A percentile compares a stretch with the other conserved stretches of the same genome.
Conservation (phyloP, 139 green algal species). For the Closterium sp. region DNA sequence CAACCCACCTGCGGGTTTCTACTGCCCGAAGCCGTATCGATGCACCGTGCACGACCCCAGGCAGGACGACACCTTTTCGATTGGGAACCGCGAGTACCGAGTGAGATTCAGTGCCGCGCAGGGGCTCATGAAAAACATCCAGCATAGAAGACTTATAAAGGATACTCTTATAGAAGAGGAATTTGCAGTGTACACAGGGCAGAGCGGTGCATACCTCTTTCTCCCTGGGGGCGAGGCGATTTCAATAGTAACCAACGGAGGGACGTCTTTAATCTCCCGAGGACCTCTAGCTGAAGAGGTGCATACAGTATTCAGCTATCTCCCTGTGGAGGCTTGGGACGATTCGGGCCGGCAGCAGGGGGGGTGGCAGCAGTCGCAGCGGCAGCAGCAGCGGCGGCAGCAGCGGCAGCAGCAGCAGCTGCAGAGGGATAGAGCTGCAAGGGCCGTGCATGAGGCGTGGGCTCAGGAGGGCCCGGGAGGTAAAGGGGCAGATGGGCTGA, state of each 20-base stretch:
- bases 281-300: slow-evolving; percentile 28
- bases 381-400: not conserved
- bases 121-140: not conserved
- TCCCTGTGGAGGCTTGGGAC: not conserved
- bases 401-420: not conserved
- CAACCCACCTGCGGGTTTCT: not conserved
- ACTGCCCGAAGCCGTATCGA: slow-evolving; percentile 1
- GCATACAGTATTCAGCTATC: slow-evolving; percentile 14
- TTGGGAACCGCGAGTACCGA: not conserved
- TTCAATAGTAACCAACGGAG: not conserved
- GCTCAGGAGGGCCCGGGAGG: not conserved
- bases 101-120: not conserved
- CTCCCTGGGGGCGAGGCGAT: not conserved
- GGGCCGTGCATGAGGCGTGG: not conserved
- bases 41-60: not conserved
- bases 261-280: not conserved
- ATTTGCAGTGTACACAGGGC: not conserved
- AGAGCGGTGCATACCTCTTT: slow-evolving; percentile 39
- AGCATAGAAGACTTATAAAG: not conserved
- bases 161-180: slow-evolving; percentile 15
- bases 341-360: not conserved
- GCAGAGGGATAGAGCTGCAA: not conserved
- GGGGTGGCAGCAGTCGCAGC: not conserved
- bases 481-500: not conserved
- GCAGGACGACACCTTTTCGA: not conserved